Evolutionary conservation across 2,329 filamentous ascomycete species (phyloP), one percentile per base, ranked within the genome.

Genomic region (Curvularia sp.): DNA sequence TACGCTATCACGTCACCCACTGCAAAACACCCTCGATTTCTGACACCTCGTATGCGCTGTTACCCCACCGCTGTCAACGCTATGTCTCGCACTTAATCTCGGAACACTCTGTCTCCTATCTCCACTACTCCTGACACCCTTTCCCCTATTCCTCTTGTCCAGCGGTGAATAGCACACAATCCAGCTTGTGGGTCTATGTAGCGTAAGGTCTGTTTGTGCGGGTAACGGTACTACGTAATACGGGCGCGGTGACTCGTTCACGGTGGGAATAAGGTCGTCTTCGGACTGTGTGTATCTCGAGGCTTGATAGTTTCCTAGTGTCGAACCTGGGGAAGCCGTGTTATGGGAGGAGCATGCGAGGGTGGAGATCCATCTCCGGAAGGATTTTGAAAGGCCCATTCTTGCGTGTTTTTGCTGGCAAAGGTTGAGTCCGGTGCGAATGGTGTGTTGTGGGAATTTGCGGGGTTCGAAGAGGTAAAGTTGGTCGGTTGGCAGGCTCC

Each of bases 111-210:
- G 35, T 4, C 10, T 28, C 5, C 24, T 35, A 5, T 18, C 46
- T 20, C 8, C 33, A 13, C 42, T 33, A 9, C 15, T 28, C 15
- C 38, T 42, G 4, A 31, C 8, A 10, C 46, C 46, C 7, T 38
- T 54, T 7, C 28, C 12, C 33, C 13, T 15, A 22, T 55, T 50
- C 12, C 56, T 44, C 18, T 58, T 58, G 5, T 50, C 56, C 2
- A 58, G 42, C 12, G 52, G 52, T 10, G 56, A 58, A 15, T 58
- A 52, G 4, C 52, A 58, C 8, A 58, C 26, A 6, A 50, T 55
- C 5, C 39, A 46, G 26, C 51, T 50, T 20, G 31, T 50, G 8
- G 46, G 41, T 42, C 31, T 43, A 20, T 50, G 22, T 20, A 55
- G 46, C n/a, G 39, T 46, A 12, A 41, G 31, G 26, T 55, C 41